Evolutionary conservation across 768 basidiomycete species (phyloP).

Genomic region (Megacollybia marginata): DNA sequence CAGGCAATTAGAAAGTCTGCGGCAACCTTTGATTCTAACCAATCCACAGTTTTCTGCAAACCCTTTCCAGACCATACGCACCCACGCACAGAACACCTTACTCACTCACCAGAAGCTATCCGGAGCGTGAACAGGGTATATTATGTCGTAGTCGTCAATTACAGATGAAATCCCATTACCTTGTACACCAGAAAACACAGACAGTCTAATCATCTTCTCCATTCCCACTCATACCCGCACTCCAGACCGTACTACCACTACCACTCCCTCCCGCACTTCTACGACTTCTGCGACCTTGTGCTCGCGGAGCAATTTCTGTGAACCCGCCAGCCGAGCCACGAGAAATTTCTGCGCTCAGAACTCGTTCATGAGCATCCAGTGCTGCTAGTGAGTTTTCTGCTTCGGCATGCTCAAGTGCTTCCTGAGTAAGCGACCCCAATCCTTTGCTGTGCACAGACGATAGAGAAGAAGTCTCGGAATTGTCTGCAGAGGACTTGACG

Average conservation of each 20-base stretch:
- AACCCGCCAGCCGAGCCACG: constrained; percentile 70
- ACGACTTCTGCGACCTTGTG: constrained; percentile 48
- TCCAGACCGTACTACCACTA: constrained; percentile 79
- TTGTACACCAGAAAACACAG: no score
- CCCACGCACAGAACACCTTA: constrained; percentile 73
- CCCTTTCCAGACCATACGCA: constrained; percentile 74
- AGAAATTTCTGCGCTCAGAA: constrained; percentile 65
- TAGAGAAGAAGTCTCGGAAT: constrained; percentile 38
- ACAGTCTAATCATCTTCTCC: constrained; percentile 25
- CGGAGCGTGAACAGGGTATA: not conserved
- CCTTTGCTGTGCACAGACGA: constrained; percentile 24
- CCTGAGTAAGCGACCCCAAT: constrained; percentile 49
- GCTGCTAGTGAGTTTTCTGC: constrained; percentile 69
- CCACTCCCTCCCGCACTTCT: constrained; percentile 59
- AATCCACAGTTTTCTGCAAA: constrained; percentile 58
- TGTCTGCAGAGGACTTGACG: constrained; percentile 32
- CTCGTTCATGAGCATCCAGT: constrained; percentile 74
- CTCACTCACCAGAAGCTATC: constrained; percentile 32
- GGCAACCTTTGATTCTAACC: constrained; percentile 63
- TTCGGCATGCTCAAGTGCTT: constrained; percentile 72
- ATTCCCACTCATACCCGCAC: constrained; percentile 70
- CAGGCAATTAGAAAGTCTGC: constrained; percentile 60
- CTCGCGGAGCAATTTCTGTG: constrained; percentile 63
- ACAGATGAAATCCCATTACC: not conserved
- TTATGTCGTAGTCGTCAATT: not conserved